Evolutionary conservation across 441 rosid species (phyloP).

Genomic region (Melastoma candidum): DNA sequence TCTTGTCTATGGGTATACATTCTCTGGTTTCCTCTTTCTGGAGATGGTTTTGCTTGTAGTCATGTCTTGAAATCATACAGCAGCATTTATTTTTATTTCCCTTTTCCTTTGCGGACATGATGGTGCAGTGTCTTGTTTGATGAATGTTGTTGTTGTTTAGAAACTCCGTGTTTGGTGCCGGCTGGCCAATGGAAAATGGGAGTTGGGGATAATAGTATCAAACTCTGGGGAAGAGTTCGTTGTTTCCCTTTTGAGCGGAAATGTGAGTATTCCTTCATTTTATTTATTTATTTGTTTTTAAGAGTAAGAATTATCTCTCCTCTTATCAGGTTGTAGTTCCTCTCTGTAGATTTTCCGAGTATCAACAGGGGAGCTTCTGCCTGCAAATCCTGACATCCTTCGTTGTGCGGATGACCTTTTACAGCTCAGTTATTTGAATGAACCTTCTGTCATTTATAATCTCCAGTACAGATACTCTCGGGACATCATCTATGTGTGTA

Average conservation of each 20-base stretch:
- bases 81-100: background rate
- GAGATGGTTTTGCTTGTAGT: too few relatives aligned
- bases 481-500: slow-evolving; percentile 82
- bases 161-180: slow-evolving; percentile 87
- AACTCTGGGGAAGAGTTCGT: slow-evolving; percentile 56
- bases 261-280: slow-evolving; percentile 38
- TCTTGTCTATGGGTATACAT: too few relatives aligned
- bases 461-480: slow-evolving; percentile 58
- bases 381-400: slow-evolving; percentile 87
- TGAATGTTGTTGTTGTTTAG: slow-evolving; percentile 22
- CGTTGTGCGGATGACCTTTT: slow-evolving; percentile 89
- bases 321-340: slow-evolving; percentile 19
- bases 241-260: slow-evolving; percentile 53
- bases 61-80: too few relatives aligned
- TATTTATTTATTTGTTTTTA: background rate
- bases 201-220: slow-evolving; percentile 67
- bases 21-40: too few relatives aligned
- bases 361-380: slow-evolving; percentile 62
- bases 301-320: slow-evolving; percentile 13
- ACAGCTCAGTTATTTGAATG: slow-evolving; percentile 94
- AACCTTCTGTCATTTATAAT: slow-evolving; percentile 89
- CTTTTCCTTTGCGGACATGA: slow-evolving; percentile 3
- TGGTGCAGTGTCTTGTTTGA: slow-evolving; percentile 11
- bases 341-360: slow-evolving; percentile 57
- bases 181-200: slow-evolving; percentile 54